Percentiles rank a stretch among this genome's conserved stretches.
Evolutionary conservation across 2,329 filamentous ascomycete species (phyloP).

Genomic region (Hymenoscyphus scutula): DNA sequence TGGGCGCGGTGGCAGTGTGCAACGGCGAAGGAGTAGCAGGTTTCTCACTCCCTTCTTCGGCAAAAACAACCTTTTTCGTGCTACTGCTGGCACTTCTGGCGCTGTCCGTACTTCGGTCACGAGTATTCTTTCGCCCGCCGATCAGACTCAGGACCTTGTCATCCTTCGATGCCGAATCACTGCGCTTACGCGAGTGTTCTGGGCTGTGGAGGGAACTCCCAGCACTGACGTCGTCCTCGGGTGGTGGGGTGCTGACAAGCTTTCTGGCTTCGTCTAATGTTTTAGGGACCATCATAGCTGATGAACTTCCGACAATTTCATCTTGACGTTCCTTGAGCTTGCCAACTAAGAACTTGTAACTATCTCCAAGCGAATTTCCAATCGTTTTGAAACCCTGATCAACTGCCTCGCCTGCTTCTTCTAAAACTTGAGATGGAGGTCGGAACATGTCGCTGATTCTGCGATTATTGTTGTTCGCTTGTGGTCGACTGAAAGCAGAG

Average conservation of each 20-base stretch:
- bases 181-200: constrained; percentile 33
- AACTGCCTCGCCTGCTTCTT: constrained; percentile 80
- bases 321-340: constrained; percentile 73
- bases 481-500: constrained; percentile 34
- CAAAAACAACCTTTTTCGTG: constrained; percentile 53
- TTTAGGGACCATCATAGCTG: constrained; percentile 67
- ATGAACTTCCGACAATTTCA: constrained; percentile 42
- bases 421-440: constrained; percentile 70
- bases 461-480: constrained; percentile 58
- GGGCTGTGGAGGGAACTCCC: constrained; percentile 49
- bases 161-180: constrained; percentile 45
- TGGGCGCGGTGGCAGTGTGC: constrained; percentile 24
- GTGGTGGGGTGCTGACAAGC: constrained; percentile 72
- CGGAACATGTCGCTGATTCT: constrained; percentile 84
- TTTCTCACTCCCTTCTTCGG: constrained; percentile 41
- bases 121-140: constrained; percentile 56
- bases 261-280: constrained; percentile 91
- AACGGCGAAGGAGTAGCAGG: constrained; percentile 28
- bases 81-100: constrained; percentile 58
- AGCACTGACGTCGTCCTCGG: constrained; percentile 43
- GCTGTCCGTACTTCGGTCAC: constrained; percentile 79
- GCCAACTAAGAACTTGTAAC: constrained; percentile 89
- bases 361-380: constrained; percentile 83
- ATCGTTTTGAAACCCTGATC: constrained; percentile 93
- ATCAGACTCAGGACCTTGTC: constrained; percentile 71